Base-by-base conservation (phyloP, 805 yeast species). In the Schwanniomyces polymorphus region DNA sequence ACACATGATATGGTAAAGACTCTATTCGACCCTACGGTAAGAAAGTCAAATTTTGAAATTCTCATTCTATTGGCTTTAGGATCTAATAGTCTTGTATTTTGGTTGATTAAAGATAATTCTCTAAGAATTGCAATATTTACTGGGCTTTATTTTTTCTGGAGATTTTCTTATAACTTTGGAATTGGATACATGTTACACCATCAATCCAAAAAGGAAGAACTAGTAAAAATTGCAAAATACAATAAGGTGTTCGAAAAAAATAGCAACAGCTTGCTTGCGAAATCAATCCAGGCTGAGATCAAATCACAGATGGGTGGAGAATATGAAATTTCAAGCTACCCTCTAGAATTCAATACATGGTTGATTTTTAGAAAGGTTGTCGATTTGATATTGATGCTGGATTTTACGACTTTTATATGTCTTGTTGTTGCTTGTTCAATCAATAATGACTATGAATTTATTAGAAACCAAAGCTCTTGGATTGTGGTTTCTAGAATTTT, bases 1-100 rank as follows among this genome's bases (percentile, higher is more conserved):
- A 88, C 96, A 27, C 86, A 85, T 57, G 96, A 88, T 60, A 88
- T 88, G 94, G 86, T 88, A 28, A 76, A 89, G 51, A 84, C 92
- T 1, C 68, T 89, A 42, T 83, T 88, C 56, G 92, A 88, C 67
- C 94, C 95, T 2, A 78, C 85, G 1, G 65, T 87, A 44, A 75
- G 78, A 44, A 89, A 88, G 59, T 84, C 91, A 0, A 65, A 79
- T 43, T 75, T 83, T 41, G 96, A 88, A 59, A 52, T 76, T n/a
- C 54, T 78, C 33, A 87, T 88, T 48, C 74, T 86, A 18, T 43
- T 72, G 27, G 46, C 64, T 12, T 57, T 73, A 43, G 55, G 59
- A 7, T 60, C 71, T 27, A 70, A 69, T 47, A 53, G 57, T 16
- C 49, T 59, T 16, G 69, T 71, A 6, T 73, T 72, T 50, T 56